These are phyloP conservation scores for Rhodotorula sp. DNA, from an alignment of 1,284 basidiomycete species.

Conservation along the genomic window DNA sequence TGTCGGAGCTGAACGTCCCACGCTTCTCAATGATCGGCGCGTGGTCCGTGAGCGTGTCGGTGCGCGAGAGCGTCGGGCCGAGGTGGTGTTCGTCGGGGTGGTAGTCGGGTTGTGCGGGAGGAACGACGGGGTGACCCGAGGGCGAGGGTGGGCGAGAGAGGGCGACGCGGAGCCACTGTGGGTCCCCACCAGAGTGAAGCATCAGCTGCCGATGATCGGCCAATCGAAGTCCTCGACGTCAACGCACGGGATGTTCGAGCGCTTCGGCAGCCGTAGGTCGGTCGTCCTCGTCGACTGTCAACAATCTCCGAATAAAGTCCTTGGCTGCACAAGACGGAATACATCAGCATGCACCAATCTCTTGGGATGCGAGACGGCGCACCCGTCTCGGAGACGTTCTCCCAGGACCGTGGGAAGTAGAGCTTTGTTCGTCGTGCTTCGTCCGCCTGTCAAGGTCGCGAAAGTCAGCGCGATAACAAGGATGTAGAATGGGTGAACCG, in stretches of 20 bases:
- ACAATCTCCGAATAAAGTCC: conserved; percentile 36
- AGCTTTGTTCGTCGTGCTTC: conserved; percentile 36
- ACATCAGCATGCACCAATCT: background rate
- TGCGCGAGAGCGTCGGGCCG: conserved; percentile 10
- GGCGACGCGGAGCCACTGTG: conserved; percentile 33
- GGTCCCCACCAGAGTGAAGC: background rate
- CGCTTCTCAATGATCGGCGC: conserved; percentile 30
- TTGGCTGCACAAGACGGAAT: conserved; percentile 27
- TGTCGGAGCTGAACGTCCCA: conserved; percentile 9
- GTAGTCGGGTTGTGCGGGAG: background rate
- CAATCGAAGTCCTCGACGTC: background rate
- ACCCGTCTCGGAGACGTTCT: conserved; percentile 37
- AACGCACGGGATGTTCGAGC: conserved; percentile 38
- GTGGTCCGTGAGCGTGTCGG: conserved; percentile 24
- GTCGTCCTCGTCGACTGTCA: conserved; percentile 37
- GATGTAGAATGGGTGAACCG: background rate
- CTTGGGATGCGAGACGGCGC: background rate
- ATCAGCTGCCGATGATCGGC: too few relatives aligned
- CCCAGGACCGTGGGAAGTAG: conserved; percentile 43
- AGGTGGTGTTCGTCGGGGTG: conserved; percentile 4
- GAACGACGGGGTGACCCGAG: background rate
- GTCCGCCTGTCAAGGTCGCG: conserved; percentile 9
- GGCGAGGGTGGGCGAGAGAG: conserved; percentile 33
- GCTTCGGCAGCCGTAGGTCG: conserved; percentile 39
- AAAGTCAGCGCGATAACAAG: background rate